Evolutionary conservation across 2,329 filamentous ascomycete genomes (phyloP).

Genomic region (Neurospora sp.): DNA sequence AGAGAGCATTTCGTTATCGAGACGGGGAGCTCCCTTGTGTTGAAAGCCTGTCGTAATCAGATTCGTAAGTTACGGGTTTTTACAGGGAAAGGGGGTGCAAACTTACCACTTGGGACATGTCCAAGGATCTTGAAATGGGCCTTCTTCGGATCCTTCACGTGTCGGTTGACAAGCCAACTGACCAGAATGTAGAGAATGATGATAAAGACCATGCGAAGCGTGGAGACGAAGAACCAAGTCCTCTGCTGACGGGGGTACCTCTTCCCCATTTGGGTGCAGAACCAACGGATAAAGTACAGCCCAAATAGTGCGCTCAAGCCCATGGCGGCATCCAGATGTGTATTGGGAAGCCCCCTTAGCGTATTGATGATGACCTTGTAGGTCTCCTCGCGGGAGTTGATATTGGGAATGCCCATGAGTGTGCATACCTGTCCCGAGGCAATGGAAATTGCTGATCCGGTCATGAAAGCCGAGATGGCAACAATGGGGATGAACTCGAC

Average conservation of each 20-base stretch:
- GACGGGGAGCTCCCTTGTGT: conserved; percentile 61
- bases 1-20: conserved; percentile 57
- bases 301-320: conserved; percentile 57
- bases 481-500: conserved; percentile 42
- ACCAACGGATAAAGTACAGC: conserved; percentile 53
- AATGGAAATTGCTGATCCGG: conserved; percentile 40
- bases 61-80: not conserved
- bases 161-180: conserved; percentile 68
- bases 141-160: conserved; percentile 38
- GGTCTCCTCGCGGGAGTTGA: conserved; percentile 35
- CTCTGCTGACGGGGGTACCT: conserved; percentile 51
- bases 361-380: conserved; percentile 36
- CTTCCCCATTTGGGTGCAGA: conserved; percentile 50
- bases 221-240: conserved; percentile 63
- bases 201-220: conserved; percentile 63
- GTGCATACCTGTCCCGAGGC: conserved; percentile 36
- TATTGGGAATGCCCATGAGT: conserved; percentile 30
- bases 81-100: not conserved
- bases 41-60: conserved; percentile 52
- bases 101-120: conserved; percentile 60
- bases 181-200: conserved; percentile 81
- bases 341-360: conserved; percentile 27
- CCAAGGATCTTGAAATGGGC: conserved; percentile 65
- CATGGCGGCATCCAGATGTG: conserved; percentile 59
- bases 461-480: conserved; percentile 41